A percentile compares a stretch with the other conserved stretches of the same genome.
Conservation (phyloP, 345 rosid species). For the Atalantia buxifolia region DNA sequence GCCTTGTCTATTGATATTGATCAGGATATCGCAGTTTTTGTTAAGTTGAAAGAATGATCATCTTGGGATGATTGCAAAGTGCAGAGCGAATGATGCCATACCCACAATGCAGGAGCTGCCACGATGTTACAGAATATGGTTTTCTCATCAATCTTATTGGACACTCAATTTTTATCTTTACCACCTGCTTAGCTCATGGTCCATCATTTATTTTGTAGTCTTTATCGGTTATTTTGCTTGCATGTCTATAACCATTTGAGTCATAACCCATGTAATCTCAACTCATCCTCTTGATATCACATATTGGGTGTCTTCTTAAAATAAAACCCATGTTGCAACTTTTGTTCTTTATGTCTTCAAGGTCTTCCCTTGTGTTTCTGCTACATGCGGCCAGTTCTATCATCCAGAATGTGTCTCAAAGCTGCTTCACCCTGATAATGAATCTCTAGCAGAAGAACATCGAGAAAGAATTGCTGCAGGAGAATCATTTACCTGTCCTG, state of each 20-base stretch:
- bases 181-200: not conserved
- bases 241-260: not conserved
- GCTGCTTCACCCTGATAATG: constrained; percentile 37
- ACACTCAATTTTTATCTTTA: not conserved
- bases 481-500: constrained; percentile 60
- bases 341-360: constrained; percentile 14
- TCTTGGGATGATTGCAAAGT: not conserved
- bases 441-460: constrained; percentile 34
- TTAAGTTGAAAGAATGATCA: not conserved
- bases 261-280: not conserved
- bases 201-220: not conserved
- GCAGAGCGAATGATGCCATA: not conserved
- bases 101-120: not conserved
- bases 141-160: not conserved
- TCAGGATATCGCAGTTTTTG: not conserved
- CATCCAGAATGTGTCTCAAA: constrained; percentile 65
- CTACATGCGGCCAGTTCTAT: constrained; percentile 71
- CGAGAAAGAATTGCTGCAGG: constrained; percentile 41
- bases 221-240: not conserved
- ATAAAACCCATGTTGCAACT: not conserved
- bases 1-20: not conserved
- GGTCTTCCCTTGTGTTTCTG: constrained; percentile 68
- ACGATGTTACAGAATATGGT: not conserved
- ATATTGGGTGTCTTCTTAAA: not conserved
- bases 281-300: not conserved